Base-by-base conservation (phyloP, 1,284 basidiomycete species). In the Cryptococcus sp. region DNA sequence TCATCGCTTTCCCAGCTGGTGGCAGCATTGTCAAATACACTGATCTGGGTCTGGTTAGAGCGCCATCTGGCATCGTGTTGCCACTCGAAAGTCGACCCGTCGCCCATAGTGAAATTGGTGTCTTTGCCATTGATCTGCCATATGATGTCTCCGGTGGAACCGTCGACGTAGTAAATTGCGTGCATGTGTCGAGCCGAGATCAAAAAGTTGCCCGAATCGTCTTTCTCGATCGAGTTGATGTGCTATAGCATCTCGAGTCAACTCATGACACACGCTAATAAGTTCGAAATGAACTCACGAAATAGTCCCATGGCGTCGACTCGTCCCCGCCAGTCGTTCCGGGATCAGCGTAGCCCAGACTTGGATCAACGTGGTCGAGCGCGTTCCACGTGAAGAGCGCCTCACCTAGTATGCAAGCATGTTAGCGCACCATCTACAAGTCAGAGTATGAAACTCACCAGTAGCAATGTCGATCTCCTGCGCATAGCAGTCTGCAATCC, bases 381-480 rank as follows among this genome's bases (percentile, higher is more conserved):
- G 65, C 59, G n/a, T 56, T 56, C 73, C 73, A 74, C 2, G 65
- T 65, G 52, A 68, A 74, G 22, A 74, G 19, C 11, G 66, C 56
- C 46, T 65, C 22, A 17, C 57, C 53, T 58, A 19, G 16, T 11
- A 38, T 29, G n/a, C n/a, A 45, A 34, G 39, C 38, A 45, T 22
- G 46, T 41, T 29, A 45, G n/a, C 26, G n/a, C n/a, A 17, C 6
- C 13, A 40, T 37, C 29, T 19, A 29, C 10, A 37, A 5, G 15
- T 57, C 8, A 22, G 23, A 2, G 10, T 49, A 15, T 16, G 5
- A 7, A 49, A 56, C 53, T 63, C 49, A 52, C 65, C 71, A 4
- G 68, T 69, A 4, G 55, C 62, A 48, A 77, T 62, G 55, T 77
- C 64, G 23, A 77, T 58, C 58, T 77, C 75, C 56, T 77, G 73